Evolutionary conservation across 805 yeast genomes (phyloP).

Genomic region (Cyberlindnera petersonii): DNA sequence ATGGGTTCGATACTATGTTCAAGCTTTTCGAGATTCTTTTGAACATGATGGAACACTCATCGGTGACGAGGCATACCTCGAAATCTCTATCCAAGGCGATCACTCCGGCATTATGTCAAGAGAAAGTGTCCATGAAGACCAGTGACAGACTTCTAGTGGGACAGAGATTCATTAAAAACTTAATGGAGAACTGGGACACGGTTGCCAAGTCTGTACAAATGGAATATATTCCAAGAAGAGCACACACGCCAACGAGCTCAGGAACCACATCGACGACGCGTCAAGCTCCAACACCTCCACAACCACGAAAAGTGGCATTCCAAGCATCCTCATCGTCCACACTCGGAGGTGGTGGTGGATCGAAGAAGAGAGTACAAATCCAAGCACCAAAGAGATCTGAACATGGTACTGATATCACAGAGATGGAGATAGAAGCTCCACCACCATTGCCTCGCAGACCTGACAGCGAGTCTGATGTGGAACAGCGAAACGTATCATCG

Average conservation of each 20-base stretch:
- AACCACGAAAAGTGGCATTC: conserved; percentile 13
- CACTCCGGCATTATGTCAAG: conserved; percentile 52
- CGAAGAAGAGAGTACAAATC: conserved; percentile 9
- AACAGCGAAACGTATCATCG: conserved; percentile 2
- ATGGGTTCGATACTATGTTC: conserved; percentile 31
- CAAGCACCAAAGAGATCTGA: not conserved
- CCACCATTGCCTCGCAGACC: conserved; percentile 9
- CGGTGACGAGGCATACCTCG: conserved; percentile 39
- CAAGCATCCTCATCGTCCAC: conserved; percentile 11
- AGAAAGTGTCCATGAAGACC: conserved; percentile 37
- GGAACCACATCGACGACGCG: not conserved
- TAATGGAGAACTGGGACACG: conserved; percentile 46
- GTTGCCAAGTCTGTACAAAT: conserved; percentile 1
- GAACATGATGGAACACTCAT: conserved; percentile 35
- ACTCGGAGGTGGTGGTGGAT: not conserved
- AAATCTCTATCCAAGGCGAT: conserved; percentile 24
- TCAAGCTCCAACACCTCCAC: conserved; percentile 10
- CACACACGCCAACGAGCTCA: not conserved
- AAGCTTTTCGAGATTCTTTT: conserved; percentile 45
- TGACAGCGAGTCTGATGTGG: not conserved
- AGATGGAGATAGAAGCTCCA: conserved; percentile 13
- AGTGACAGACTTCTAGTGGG: conserved; percentile 49
- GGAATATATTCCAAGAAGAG: conserved; percentile 1
- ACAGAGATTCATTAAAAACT: conserved; percentile 47
- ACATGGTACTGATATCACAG: conserved; percentile 4